Evolutionary conservation across 2,329 filamentous ascomycete genomes (phyloP), one percentile per base, ranked within the genome.

Genomic region (Anthostomella pinea): DNA sequence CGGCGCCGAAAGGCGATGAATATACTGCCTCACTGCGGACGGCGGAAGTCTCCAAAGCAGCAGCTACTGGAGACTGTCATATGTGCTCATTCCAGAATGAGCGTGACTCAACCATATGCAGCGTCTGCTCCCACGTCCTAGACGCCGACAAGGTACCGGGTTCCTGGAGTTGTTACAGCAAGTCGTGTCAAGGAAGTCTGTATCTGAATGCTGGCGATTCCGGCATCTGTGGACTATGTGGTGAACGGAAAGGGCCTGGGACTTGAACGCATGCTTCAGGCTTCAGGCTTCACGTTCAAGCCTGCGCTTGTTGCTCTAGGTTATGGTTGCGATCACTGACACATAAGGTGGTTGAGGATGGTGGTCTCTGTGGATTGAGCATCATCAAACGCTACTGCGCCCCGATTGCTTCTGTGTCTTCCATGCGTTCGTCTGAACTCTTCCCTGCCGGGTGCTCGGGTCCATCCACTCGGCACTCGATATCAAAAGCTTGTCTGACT

Each of bases 201-300:
- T 91, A 87, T 56, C 54, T 81, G 34, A 91, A 90, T 53, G 72
- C 82, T 8, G 77, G 73, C 1, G 85, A 90, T 58, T 79, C 72
- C 45, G 82, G 80, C 6, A 58, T 80, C 1, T 91, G 86, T 57
- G 84, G 85, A 3, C 61, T 86, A 5, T 91, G 85, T 55, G 81
- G 81, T 13, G 62, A 60, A 47, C 62, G 50, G 51, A 48, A 35
- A 28, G 28, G 16, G 15, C 6, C 38, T 18, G n/a, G 26, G 17
- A 32, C 21, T 39, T 35, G 47, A 51, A n/a, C 33, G 39, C 29
- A 38, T 46, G 29, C 28, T 13, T 24, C 9, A 19, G 13, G 18
- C 22, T 17, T 22, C 24, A n/a, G n/a, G n/a, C n/a, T n/a, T n/a
- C n/a, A n/a, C n/a, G n/a, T n/a, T n/a, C n/a, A n/a, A n/a, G n/a